phyloP scores from a whole-genome alignment of 352 stramenopile species.

The Pythium apleroticum region DNA sequence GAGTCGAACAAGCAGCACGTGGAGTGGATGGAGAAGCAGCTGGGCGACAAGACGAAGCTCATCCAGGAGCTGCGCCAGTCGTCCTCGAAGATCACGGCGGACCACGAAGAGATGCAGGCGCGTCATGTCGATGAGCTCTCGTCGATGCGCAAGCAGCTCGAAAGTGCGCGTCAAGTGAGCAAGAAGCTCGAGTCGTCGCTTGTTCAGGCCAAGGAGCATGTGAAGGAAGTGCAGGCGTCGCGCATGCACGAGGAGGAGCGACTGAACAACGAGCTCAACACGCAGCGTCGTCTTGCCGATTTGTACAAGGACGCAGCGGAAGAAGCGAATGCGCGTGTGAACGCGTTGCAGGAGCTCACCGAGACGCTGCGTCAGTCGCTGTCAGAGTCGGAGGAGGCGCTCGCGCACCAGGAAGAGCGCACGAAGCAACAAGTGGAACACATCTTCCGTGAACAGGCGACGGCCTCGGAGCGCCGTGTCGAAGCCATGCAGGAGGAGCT shows the following conservation, averaged over 20 bases:
- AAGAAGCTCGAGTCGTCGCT: constrained; percentile 69
- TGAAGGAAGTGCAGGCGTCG: constrained; percentile 64
- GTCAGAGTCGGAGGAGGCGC: constrained; percentile 55
- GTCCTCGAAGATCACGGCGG: constrained; percentile 49
- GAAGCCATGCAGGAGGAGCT: constrained; percentile 56
- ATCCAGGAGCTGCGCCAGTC: constrained; percentile 61
- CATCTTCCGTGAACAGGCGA: constrained; percentile 68
- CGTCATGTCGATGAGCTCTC: constrained; percentile 20
- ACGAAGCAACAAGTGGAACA: constrained; percentile 71
- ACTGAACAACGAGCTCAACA: constrained; percentile 63
- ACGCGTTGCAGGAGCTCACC: constrained; percentile 53
- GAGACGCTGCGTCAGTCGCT: constrained; percentile 61
- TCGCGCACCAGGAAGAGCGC: constrained; percentile 61
- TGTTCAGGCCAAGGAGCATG: constrained; percentile 61
- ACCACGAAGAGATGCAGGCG: constrained; percentile 60
- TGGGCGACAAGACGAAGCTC: constrained; percentile 63
- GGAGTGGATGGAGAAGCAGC: constrained; percentile 66
- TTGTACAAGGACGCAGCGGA: constrained; percentile 72
- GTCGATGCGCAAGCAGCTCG: constrained; percentile 39
- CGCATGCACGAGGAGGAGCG: constrained; percentile 65
- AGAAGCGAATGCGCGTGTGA: constrained; percentile 53
- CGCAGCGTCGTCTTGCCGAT: constrained; percentile 64
- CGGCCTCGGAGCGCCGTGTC: constrained; percentile 57
- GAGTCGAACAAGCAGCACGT: constrained; percentile 52
- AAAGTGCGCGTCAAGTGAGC: constrained; percentile 52